Percentiles rank a stretch among this genome's conserved stretches.
phyloP scores from a whole-genome alignment of 768 basidiomycete genomes.

The Hericium coralloides region DNA sequence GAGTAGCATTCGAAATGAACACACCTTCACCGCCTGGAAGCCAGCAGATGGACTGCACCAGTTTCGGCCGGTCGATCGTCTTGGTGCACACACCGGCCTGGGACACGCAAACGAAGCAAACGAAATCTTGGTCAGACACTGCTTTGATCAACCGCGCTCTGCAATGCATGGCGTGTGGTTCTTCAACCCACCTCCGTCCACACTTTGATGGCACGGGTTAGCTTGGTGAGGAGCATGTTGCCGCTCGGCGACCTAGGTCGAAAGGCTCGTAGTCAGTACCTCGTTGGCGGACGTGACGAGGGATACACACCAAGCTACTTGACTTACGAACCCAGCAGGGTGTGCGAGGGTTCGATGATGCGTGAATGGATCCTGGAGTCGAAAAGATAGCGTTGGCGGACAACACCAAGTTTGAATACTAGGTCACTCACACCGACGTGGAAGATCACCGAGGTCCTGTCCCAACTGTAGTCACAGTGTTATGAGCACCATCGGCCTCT shows the following conservation, averaged over 20 bases:
- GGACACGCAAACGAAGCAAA: slow-evolving; percentile 1
- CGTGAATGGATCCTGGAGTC: slow-evolving; percentile 42
- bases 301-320: slow-evolving; percentile 56
- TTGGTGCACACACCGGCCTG: slow-evolving; percentile 63
- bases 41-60: slow-evolving; percentile 62
- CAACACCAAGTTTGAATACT: not conserved
- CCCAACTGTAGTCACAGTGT: slow-evolving; percentile 41
- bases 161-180: not conserved
- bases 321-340: slow-evolving; percentile 62
- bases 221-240: slow-evolving; percentile 52
- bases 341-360: slow-evolving; percentile 58
- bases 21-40: slow-evolving; percentile 53
- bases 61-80: slow-evolving; percentile 48
- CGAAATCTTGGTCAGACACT: not conserved
- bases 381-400: not conserved
- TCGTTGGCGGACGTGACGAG: no score
- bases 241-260: slow-evolving; percentile 56
- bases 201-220: slow-evolving; percentile 55
- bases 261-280: not conserved
- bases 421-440: slow-evolving; percentile 43
- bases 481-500: slow-evolving; percentile 1
- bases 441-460: slow-evolving; percentile 60
- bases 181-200: slow-evolving; percentile 52
- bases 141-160: not conserved
- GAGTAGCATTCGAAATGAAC: slow-evolving; percentile 4